Evolutionary conservation across 202 grass and related monocot species (phyloP).

Genomic region (Alloteropsis angusta): DNA sequence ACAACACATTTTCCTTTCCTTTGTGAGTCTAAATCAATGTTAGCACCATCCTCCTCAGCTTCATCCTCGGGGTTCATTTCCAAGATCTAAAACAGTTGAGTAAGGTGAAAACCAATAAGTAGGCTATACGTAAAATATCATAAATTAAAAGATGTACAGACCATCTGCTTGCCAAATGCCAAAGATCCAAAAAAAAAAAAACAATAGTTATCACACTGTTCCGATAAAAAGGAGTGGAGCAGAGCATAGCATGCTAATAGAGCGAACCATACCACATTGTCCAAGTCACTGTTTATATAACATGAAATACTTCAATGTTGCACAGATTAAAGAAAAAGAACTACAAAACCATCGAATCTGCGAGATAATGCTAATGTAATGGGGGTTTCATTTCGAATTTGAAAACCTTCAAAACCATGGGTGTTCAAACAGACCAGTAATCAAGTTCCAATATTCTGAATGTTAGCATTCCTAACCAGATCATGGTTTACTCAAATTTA

Average conservation of each 20-base stretch:
- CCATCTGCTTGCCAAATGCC: neutral
- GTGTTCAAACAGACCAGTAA: neutral
- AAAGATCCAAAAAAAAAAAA: neutral
- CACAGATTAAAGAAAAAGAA: neutral
- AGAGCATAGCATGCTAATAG: neutral
- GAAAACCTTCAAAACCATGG: neutral
- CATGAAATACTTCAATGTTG: neutral
- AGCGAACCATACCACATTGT: neutral
- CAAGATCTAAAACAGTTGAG: conserved; percentile 54
- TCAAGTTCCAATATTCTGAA: neutral
- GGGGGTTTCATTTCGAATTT: neutral
- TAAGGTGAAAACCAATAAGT: no score
- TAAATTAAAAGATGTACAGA: neutral
- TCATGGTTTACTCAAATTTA: no score
- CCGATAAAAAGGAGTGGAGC: neutral
- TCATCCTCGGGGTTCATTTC: conserved; percentile 99
- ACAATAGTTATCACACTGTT: neutral
- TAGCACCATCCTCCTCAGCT: conserved; percentile 87
- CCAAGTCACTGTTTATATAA: neutral
- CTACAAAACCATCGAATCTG: neutral
- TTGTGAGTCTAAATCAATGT: conserved; percentile 86
- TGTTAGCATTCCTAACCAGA: neutral
- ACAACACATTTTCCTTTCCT: conserved; percentile 95
- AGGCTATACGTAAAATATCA: neutral
- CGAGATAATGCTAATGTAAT: neutral